phyloP scores from a whole-genome alignment of 306 rosid species.

The Glycine latifolia region DNA sequence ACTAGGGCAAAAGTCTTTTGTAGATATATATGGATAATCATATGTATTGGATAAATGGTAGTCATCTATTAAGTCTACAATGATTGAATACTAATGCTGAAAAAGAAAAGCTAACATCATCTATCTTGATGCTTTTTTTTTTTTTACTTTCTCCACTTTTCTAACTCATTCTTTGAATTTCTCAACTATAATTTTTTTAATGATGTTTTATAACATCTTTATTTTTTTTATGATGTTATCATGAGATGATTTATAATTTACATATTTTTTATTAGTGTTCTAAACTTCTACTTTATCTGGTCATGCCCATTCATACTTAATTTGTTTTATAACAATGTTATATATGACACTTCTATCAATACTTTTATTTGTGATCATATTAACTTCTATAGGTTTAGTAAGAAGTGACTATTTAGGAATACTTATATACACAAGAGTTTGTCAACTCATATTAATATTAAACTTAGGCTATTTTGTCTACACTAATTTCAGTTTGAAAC shows the following conservation, averaged over 20 bases:
- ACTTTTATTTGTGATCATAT: background rate
- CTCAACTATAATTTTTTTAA: background rate
- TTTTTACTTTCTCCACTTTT: constrained; percentile 9
- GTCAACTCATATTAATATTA: constrained; percentile 9
- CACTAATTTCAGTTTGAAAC: constrained; percentile 1
- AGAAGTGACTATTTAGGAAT: background rate
- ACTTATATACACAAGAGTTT: background rate
- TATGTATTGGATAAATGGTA: too few species aligned
- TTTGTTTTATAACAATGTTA: background rate
- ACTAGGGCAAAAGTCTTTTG: too few species aligned
- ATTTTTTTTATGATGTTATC: background rate
- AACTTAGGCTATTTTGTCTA: background rate
- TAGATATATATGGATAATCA: too few species aligned
- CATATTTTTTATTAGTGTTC: background rate
- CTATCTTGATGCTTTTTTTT: background rate
- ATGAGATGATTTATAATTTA: background rate
- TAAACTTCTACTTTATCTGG: background rate
- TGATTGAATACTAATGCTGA: background rate
- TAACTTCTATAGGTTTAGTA: background rate
- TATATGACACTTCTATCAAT: too few species aligned
- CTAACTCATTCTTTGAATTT: background rate
- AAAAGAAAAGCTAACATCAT: background rate
- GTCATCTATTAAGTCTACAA: background rate
- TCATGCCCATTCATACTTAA: too few species aligned
- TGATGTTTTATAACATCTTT: background rate